These are phyloP conservation scores for Arabidopsis hybrid DNA, from an alignment of 441 rosid species.

Conservation along the genomic window DNA sequence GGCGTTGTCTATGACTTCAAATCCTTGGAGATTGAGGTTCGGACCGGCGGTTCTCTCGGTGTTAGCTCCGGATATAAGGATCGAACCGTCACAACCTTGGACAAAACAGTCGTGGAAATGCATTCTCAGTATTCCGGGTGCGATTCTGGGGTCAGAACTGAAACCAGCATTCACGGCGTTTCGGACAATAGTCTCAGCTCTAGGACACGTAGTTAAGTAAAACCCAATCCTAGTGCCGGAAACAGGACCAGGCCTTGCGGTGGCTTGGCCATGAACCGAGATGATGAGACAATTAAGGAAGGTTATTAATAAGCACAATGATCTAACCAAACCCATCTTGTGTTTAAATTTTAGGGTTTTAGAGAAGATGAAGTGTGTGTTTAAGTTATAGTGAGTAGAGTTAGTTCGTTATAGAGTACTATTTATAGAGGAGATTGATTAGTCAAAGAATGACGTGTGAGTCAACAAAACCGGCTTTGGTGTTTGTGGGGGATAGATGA, in stretches of 20 bases:
- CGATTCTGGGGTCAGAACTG: constrained; percentile 51
- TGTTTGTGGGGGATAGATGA: neutral
- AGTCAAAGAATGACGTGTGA: constrained; percentile 29
- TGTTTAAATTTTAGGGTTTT: neutral
- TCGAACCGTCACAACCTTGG: constrained; percentile 73
- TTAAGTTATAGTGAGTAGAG: constrained; percentile 30
- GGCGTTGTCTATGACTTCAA: constrained; percentile 78
- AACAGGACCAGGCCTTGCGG: constrained; percentile 26
- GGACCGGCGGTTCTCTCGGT: constrained; percentile 63
- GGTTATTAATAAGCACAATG: constrained; percentile 31
- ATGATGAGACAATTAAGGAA: constrained; percentile 22
- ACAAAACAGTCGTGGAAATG: constrained; percentile 83
- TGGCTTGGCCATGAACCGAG: constrained; percentile 36
- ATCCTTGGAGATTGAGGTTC: constrained; percentile 58
- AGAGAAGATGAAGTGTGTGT: constrained; percentile 30
- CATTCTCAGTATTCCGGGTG: constrained; percentile 75
- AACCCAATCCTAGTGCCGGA: constrained; percentile 68
- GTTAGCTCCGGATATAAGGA: constrained; percentile 61
- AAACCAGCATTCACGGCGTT: constrained; percentile 64
- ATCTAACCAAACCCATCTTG: constrained; percentile 34
- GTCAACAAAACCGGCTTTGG: constrained; percentile 40
- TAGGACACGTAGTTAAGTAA: constrained; percentile 61
- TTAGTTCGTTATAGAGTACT: constrained; percentile 6
- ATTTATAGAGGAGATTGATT: constrained; percentile 30
- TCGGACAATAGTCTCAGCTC: constrained; percentile 57